These are phyloP conservation scores for Hyaloperonospora arabidopsidis DNA, from an alignment of 352 stramenopile species.

Conservation along the genomic window DNA sequence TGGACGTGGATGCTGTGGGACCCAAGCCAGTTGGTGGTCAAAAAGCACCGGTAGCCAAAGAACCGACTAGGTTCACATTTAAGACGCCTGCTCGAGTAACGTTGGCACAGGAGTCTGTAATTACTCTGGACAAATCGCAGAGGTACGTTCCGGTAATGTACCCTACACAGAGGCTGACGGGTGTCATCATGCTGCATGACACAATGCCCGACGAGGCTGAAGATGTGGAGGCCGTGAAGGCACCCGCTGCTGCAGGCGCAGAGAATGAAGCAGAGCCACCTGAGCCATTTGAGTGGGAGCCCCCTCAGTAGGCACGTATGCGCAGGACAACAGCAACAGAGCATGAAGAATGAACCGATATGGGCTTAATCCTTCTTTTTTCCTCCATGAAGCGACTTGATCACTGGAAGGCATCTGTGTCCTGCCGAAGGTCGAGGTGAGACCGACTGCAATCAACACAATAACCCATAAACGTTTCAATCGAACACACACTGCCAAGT, in stretches of 20 bases:
- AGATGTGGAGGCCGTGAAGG: conserved; percentile 91
- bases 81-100: conserved; percentile 92
- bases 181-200: conserved; percentile 95
- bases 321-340: conserved; percentile 20
- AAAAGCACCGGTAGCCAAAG: conserved; percentile 72
- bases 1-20: conserved; percentile 68
- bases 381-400: neutral
- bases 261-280: conserved; percentile 93
- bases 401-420: conserved; percentile 5
- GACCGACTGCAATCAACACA: conserved; percentile 17
- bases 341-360: conserved; percentile 17
- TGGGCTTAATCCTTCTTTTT: conserved; percentile 16
- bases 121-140: conserved; percentile 88
- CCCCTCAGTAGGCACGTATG: conserved; percentile 44
- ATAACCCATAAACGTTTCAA: conserved; percentile 32
- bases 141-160: conserved; percentile 85
- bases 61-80: conserved; percentile 90
- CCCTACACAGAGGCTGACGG: conserved; percentile 60
- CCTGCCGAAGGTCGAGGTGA: conserved; percentile 14
- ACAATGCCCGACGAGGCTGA: conserved; percentile 89
- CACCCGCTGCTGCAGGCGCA: conserved; percentile 76
- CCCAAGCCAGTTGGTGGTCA: conserved; percentile 33
- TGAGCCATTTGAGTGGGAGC: conserved; percentile 95
- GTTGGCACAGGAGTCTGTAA: conserved; percentile 83
- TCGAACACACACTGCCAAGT: conserved; percentile 7